Evolutionary conservation across 78 protist species (phyloP).

Genomic region (Tieghemostelium lacteum): DNA sequence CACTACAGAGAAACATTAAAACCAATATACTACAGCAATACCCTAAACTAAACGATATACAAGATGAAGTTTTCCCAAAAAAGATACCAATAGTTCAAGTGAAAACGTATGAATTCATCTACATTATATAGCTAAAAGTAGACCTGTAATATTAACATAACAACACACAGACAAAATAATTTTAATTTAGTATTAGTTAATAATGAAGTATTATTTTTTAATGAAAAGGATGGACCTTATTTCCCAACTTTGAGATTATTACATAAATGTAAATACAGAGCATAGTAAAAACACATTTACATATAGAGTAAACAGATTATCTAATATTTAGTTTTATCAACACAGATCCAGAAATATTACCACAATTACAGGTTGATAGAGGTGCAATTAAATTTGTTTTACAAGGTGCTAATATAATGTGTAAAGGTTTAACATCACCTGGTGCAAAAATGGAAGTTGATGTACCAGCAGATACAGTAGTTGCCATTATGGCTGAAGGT

Average conservation of each 20-base stretch:
- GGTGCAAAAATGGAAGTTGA: constrained; percentile 72
- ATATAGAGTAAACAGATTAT: no score
- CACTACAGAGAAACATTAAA: constrained; percentile 79
- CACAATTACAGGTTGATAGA: constrained; percentile 79
- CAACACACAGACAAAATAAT: constrained; percentile 34
- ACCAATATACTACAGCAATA: constrained; percentile 36
- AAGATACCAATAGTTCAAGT: constrained; percentile 77
- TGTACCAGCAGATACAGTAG: constrained; percentile 55
- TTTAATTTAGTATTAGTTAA: constrained; percentile 47
- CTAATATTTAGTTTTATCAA: not conserved
- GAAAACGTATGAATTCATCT: constrained; percentile 31
- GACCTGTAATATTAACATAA: not conserved
- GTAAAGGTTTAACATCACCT: constrained; percentile 80
- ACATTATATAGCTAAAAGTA: not conserved
- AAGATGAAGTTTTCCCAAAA: constrained; percentile 84
- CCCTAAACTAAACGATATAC: constrained; percentile 55
- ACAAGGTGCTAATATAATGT: constrained; percentile 83
- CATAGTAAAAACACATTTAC: not conserved
- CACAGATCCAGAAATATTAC: constrained; percentile 77
- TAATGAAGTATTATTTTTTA: constrained; percentile 78
- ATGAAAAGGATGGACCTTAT: constrained; percentile 82
- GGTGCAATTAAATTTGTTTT: constrained; percentile 82
- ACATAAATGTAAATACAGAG: constrained; percentile 65
- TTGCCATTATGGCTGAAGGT: constrained; percentile 81
- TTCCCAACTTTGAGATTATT: constrained; percentile 74